phyloP scores from a whole-genome alignment of 1,139 yeast species.

The Taphrina confusa region DNA sequence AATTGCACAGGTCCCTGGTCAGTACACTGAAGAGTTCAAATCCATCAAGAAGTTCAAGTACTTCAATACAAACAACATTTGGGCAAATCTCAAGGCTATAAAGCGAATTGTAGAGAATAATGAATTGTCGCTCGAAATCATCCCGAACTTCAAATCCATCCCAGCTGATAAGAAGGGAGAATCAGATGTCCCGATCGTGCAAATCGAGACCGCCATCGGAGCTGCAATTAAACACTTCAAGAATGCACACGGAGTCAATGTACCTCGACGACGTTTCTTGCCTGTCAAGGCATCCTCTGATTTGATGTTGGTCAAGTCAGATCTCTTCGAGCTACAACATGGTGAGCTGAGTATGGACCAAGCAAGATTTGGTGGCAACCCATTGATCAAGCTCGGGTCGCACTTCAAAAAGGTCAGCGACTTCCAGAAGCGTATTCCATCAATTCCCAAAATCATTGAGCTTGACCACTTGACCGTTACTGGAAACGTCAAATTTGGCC shows the following conservation, averaged over 20 bases:
- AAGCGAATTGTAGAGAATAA: constrained; percentile 86
- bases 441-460: constrained; percentile 94
- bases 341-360: constrained; percentile 87
- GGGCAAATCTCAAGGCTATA: constrained; percentile 94
- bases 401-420: constrained; percentile 94
- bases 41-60: constrained; percentile 96
- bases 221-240: constrained; percentile 96
- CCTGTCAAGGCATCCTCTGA: constrained; percentile 98
- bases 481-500: constrained; percentile 91
- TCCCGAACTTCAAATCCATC: constrained; percentile 88
- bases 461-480: constrained; percentile 96
- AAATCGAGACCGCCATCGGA: constrained; percentile 98
- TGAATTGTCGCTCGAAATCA: constrained; percentile 85
- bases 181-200: constrained; percentile 66
- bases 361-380: constrained; percentile 86
- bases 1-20: constrained; percentile 98
- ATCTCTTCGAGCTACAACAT: constrained; percentile 83
- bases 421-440: constrained; percentile 86
- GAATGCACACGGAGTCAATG: constrained; percentile 96
- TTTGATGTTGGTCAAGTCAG: constrained; percentile 91
- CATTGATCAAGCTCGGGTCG: constrained; percentile 92
- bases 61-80: constrained; percentile 95
- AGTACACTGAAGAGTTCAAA: constrained; percentile 97
- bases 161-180: constrained; percentile 48
- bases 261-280: constrained; percentile 94